Evolutionary conservation across 176 grass and related monocot genomes (phyloP).

Genomic region (Bolboschoenus planiculmis): DNA sequence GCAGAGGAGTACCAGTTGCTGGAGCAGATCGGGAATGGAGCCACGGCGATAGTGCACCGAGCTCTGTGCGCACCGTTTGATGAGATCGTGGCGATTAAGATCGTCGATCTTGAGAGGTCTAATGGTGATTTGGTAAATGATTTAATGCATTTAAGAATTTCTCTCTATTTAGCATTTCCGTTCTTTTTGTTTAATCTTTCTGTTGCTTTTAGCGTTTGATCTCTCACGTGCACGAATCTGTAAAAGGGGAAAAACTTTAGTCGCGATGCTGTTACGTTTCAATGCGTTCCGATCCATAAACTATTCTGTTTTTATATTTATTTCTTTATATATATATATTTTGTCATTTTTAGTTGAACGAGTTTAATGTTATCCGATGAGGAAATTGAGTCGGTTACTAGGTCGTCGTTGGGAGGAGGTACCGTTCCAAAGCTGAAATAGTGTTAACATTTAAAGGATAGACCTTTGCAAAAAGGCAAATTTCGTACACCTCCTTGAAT

Average conservation of each 20-base stretch:
- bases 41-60: slow-evolving; percentile 71
- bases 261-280: background rate
- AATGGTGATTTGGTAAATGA: slow-evolving; percentile 55
- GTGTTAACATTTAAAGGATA: background rate
- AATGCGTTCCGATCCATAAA: background rate
- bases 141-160: background rate
- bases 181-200: background rate
- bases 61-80: slow-evolving; percentile 56
- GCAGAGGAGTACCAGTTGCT: slow-evolving; percentile 61
- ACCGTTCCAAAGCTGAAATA: background rate
- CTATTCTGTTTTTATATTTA: background rate
- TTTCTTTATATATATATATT: background rate
- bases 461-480: background rate
- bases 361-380: background rate
- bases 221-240: background rate
- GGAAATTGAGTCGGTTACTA: background rate
- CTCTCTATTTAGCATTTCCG: background rate
- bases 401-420: background rate
- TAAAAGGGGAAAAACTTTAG: background rate
- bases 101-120: slow-evolving; percentile 64
- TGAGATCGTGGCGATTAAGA: slow-evolving; percentile 83
- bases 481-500: background rate
- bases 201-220: background rate
- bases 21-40: slow-evolving; percentile 77
- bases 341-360: background rate